Evolutionary conservation across 2,329 filamentous ascomycete genomes (phyloP), one percentile per base, ranked within the genome.

Genomic region (Xylariaceae sp.): DNA sequence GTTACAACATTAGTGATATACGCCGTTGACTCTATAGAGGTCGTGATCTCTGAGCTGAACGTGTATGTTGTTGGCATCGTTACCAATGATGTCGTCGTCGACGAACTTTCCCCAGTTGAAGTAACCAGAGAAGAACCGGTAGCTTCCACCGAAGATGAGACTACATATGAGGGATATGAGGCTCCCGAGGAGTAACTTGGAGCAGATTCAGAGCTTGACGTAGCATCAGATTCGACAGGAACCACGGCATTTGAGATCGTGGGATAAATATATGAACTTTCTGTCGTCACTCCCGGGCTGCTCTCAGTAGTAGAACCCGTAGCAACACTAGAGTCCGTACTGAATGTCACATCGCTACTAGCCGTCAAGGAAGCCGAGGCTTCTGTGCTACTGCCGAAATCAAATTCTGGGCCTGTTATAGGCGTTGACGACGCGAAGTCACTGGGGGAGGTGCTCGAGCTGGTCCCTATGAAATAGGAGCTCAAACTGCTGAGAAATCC

Each of bases 1-100:
- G 66, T 70, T 42, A 68, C 62, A 45, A 70, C 47, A 45, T 67
- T 71, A 2, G 70, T 72, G 13, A 70, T 69, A 60, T 70, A 72
- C 2, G 70, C 69, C 6, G 70, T 72, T 35, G 69, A 71, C 17
- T 70, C 15, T 13, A 63, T 51, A 1, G 67, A 70, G 11, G 67
- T 71, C 0, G 61, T 68, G 37, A 71, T 65, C 51, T 71, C 66
- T 8, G 66, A 69, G 44, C 69, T 72, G 18, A 66, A 64, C 23
- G 64, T 69, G 37, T 71, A 72, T 5, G 69, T 68, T 6, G 64
- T 67, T 17, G 70, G 70, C 62, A 71, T 65, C 2, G 59, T 62
- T 53, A 62, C 51, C 7, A 58, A 56, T 4, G 64, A 59, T 10
- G 55, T 23, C 17, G 50, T 54, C 4, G 58, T 37, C 13, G 57